phyloP scores from a whole-genome alignment of 1,284 basidiomycete species.

The Papiliotrema laurentii region DNA sequence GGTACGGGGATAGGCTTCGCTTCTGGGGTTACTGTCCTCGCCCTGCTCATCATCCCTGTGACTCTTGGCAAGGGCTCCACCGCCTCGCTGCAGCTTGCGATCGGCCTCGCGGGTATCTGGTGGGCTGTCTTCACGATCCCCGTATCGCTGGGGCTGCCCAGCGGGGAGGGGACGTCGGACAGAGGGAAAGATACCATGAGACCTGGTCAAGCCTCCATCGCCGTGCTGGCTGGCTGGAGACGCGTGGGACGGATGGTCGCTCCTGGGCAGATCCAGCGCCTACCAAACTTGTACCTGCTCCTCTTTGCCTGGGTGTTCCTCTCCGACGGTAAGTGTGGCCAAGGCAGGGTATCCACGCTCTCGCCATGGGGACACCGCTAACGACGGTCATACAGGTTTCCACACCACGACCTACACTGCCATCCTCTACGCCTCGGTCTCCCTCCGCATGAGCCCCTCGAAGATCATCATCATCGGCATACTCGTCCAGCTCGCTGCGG shows the following conservation, averaged over 20 bases:
- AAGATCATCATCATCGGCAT: conserved; percentile 48
- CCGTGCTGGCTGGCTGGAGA: conserved; percentile 32
- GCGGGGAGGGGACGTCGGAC: conserved; percentile 21
- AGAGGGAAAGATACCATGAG: conserved; percentile 32
- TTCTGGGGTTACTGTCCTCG: conserved; percentile 61
- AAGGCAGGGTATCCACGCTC: no score
- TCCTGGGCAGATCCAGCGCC: conserved; percentile 62
- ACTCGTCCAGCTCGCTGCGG: conserved; percentile 43
- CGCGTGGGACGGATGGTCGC: conserved; percentile 58
- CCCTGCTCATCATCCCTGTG: conserved; percentile 72
- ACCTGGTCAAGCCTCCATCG: neutral
- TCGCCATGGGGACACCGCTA: no score
- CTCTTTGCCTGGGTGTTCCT: conserved; percentile 87
- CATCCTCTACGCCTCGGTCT: conserved; percentile 45
- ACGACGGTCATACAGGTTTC: conserved; percentile 28
- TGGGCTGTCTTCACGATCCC: conserved; percentile 77
- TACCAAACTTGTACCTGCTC: conserved; percentile 80
- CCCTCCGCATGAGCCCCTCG: conserved; percentile 48
- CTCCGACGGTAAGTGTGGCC: conserved; percentile 69
- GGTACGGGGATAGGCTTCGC: conserved; percentile 80
- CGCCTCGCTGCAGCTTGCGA: conserved; percentile 66
- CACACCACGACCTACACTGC: conserved; percentile 45
- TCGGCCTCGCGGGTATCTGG: conserved; percentile 75
- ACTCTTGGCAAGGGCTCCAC: conserved; percentile 63
- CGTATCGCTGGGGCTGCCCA: conserved; percentile 66